phyloP scores from a whole-genome alignment of 495 filamentous ascomycete genomes.

The Talaromyces stipitatus region DNA sequence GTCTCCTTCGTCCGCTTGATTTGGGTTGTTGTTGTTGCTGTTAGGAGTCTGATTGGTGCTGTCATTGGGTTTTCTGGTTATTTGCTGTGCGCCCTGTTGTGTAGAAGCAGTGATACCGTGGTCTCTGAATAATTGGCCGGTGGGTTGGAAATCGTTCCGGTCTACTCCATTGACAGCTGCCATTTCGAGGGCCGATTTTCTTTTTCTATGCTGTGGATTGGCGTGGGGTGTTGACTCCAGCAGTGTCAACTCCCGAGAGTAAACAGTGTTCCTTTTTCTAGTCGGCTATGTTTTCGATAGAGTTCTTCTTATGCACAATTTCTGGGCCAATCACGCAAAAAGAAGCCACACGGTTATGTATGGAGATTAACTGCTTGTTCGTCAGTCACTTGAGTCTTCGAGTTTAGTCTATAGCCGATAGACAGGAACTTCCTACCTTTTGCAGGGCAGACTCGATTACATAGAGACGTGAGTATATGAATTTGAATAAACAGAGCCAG shows the following conservation, averaged over 20 bases:
- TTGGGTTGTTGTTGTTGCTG: not conserved
- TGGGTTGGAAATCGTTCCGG: too few relatives aligned
- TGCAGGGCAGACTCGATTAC: too few relatives aligned
- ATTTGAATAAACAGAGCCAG: not conserved
- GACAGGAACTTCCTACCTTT: not conserved
- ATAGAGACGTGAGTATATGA: too few relatives aligned
- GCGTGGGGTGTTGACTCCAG: not conserved
- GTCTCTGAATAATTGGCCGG: not conserved
- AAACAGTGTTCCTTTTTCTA: not conserved
- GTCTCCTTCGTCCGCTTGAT: not conserved
- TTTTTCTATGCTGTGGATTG: not conserved
- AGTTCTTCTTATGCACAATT: not conserved
- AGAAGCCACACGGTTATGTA: not conserved
- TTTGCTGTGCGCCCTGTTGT: not conserved
- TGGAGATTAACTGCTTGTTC: not conserved
- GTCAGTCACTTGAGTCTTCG: not conserved
- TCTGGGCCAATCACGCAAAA: not conserved
- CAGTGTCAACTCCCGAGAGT: not conserved
- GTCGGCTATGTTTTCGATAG: not conserved
- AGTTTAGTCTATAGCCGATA: not conserved
- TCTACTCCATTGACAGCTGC: not conserved
- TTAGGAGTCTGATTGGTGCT: not conserved
- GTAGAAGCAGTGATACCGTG: conserved; percentile 15
- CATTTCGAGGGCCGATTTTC: not conserved
- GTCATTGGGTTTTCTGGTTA: not conserved